phyloP scores from a whole-genome alignment of 371 early-diverging fungal genomes.

The Syncephalastrum contaminatum region DNA sequence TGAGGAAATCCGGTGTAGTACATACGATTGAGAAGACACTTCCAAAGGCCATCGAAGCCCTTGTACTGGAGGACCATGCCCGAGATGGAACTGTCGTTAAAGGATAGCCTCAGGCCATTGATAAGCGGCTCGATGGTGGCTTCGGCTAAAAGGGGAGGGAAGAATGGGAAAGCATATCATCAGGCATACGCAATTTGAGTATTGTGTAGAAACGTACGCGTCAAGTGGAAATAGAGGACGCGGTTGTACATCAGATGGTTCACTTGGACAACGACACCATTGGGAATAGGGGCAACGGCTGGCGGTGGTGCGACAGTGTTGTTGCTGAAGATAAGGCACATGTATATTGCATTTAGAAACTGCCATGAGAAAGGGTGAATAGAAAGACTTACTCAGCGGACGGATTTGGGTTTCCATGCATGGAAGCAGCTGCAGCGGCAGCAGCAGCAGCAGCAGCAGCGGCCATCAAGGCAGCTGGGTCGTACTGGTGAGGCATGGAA shows the following conservation, averaged over 20 bases:
- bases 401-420: too few relatives aligned
- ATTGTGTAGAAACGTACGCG: conserved; percentile 27
- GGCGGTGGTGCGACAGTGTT: too few relatives aligned
- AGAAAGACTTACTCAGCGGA: too few relatives aligned
- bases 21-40: conserved; percentile 29
- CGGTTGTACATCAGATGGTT: conserved; percentile 43
- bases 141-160: conserved; percentile 26
- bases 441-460: conserved; percentile 22
- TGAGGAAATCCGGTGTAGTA: background rate
- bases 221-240: conserved; percentile 43
- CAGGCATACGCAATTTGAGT: too few relatives aligned
- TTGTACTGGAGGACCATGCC: conserved; percentile 48
- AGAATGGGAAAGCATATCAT: too few relatives aligned
- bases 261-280: conserved; percentile 45
- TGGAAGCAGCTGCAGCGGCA: conserved; percentile 13
- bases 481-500: conserved; percentile 6
- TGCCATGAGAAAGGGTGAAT: background rate
- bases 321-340: too few relatives aligned
- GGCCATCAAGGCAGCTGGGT: conserved; percentile 19
- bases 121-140: conserved; percentile 54
- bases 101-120: conserved; percentile 44
- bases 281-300: conserved; percentile 14
- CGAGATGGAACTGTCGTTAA: conserved; percentile 42
- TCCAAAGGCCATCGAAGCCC: conserved; percentile 36
- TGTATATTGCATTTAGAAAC: background rate